Conservation (phyloP, 2,329 filamentous ascomycete genomes). For the Ascochyta viciae-villosae region DNA sequence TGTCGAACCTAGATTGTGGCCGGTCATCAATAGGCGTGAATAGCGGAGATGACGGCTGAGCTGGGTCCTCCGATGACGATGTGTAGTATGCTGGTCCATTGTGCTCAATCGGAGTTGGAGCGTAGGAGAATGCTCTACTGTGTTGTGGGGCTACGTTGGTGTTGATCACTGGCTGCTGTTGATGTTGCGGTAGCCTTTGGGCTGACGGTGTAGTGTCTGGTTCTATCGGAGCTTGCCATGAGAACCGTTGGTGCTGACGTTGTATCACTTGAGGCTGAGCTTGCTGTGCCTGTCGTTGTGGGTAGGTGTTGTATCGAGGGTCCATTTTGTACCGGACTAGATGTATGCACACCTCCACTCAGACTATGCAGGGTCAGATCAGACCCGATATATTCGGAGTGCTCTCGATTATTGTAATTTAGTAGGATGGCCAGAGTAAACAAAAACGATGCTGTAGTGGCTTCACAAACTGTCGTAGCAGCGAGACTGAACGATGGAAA, state of each 20-base stretch:
- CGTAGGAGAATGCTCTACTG: slow-evolving; percentile 46
- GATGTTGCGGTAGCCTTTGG: slow-evolving; percentile 6
- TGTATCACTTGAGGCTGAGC: slow-evolving; percentile 19
- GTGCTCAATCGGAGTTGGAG: slow-evolving; percentile 46
- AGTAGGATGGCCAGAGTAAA: neutral
- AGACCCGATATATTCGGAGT: neutral
- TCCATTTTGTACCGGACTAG: slow-evolving; percentile 28
- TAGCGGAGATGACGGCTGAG: slow-evolving; percentile 34
- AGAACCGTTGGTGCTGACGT: slow-evolving; percentile 22
- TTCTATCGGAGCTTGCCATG: slow-evolving; percentile 16
- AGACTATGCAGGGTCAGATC: neutral
- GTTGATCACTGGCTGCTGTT: slow-evolving; percentile 8
- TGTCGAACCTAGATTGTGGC: slow-evolving; percentile 35
- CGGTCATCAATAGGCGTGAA: slow-evolving; percentile 35
- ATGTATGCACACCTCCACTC: neutral
- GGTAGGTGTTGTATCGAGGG: slow-evolving; percentile 26
- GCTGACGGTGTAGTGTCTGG: neutral
- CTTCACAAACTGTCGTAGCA: neutral
- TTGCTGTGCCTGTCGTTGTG: slow-evolving; percentile 23
- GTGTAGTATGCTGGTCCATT: slow-evolving; percentile 35
- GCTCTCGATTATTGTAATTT: neutral
- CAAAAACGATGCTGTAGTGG: neutral
- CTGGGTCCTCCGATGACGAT: slow-evolving; percentile 35
- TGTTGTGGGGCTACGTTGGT: slow-evolving; percentile 14
- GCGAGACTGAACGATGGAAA: slow-evolving; percentile 7